A percentile compares a stretch with the other conserved stretches of the same genome.
These are phyloP conservation scores for Thyridium curvatum DNA, from an alignment of 2,329 filamentous ascomycete species.

Conservation along the genomic window DNA sequence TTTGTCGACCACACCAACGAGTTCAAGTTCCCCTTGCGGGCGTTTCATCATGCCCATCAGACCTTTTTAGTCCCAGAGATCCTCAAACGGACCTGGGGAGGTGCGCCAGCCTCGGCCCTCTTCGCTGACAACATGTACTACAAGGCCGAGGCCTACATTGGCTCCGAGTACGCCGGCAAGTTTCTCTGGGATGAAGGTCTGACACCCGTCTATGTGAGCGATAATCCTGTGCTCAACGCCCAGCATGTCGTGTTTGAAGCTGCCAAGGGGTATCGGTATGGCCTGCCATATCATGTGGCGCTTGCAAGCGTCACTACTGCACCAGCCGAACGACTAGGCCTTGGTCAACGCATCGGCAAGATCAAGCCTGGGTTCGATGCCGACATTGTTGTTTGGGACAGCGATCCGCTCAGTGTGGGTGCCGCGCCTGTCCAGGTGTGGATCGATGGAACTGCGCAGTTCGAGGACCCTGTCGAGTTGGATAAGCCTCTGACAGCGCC, in stretches of 20 bases:
- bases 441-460: constrained; percentile 57
- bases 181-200: constrained; percentile 54
- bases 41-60: constrained; percentile 32
- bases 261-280: constrained; percentile 53
- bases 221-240: constrained; percentile 64
- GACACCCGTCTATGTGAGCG: constrained; percentile 62
- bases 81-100: constrained; percentile 29
- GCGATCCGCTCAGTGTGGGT: constrained; percentile 53
- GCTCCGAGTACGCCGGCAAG: constrained; percentile 30
- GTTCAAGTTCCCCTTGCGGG: constrained; percentile 32
- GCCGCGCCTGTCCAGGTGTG: constrained; percentile 55
- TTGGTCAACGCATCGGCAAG: constrained; percentile 53
- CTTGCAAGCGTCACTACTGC: constrained; percentile 52
- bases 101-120: constrained; percentile 15
- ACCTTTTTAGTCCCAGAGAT: constrained; percentile 33
- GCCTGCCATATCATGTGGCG: constrained; percentile 54
- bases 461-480: constrained; percentile 46
- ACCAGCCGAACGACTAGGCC: constrained; percentile 50
- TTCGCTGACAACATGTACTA: constrained; percentile 34
- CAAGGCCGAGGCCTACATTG: constrained; percentile 33
- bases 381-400: constrained; percentile 57
- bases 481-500: constrained; percentile 37
- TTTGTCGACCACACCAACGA: constrained; percentile 34
- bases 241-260: constrained; percentile 64
- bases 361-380: constrained; percentile 56